These are phyloP conservation scores for Sporothrix brunneoviolacea DNA, from an alignment of 2,329 filamentous ascomycete species.

Conservation along the genomic window DNA sequence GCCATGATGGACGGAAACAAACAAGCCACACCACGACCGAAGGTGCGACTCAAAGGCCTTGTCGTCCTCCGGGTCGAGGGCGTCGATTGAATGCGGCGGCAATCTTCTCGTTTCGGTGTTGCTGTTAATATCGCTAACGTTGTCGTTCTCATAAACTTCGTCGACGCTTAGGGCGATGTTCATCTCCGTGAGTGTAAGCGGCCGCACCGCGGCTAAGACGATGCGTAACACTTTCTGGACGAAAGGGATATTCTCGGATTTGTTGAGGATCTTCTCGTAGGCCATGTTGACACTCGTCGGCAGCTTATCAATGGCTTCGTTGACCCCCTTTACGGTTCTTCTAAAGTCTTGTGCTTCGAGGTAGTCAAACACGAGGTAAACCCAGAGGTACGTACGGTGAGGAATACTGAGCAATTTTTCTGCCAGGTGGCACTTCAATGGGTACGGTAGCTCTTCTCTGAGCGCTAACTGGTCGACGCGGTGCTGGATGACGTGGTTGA, in stretches of 20 bases:
- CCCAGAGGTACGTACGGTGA: conserved; percentile 34
- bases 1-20: conserved; percentile 24
- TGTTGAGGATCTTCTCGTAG: conserved; percentile 18
- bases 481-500: conserved; percentile 11
- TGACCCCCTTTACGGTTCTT: conserved; percentile 15
- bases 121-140: conserved; percentile 15
- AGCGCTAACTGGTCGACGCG: conserved; percentile 2
- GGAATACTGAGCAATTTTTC: conserved; percentile 17
- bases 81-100: background rate
- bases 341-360: conserved; percentile 7
- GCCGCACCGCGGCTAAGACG: too few relatives aligned
- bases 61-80: conserved; percentile 21
- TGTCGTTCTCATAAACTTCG: conserved; percentile 26
- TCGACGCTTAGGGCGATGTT: conserved; percentile 23
- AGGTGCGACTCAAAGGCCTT: conserved; percentile 19
- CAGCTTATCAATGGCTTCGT: conserved; percentile 15
- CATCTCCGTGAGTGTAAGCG: too few relatives aligned
- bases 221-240: conserved; percentile 21
- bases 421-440: conserved; percentile 16
- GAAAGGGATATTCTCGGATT: conserved; percentile 14
- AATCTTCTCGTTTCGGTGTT: background rate
- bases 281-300: conserved; percentile 21
- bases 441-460: conserved; percentile 3
- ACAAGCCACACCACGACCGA: conserved; percentile 24
- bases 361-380: conserved; percentile 27